These are phyloP conservation scores for Eucalyptus regnans DNA, from an alignment of 345 rosid species.

Conservation along the genomic window DNA sequence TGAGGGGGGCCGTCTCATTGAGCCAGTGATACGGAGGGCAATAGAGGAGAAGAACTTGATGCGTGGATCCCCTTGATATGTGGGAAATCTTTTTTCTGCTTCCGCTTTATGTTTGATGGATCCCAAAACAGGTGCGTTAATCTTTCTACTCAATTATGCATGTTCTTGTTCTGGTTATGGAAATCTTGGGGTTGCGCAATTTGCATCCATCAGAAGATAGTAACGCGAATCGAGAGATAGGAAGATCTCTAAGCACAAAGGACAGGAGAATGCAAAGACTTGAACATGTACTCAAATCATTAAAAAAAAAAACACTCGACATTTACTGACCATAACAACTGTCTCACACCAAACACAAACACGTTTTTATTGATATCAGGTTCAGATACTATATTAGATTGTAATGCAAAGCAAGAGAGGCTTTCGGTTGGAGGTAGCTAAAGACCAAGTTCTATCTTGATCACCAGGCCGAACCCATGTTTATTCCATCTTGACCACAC, in stretches of 20 bases:
- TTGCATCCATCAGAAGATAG: too few relatives aligned
- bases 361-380: accelerated
- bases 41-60: too few relatives aligned
- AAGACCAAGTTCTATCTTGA: background rate
- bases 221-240: too few relatives aligned
- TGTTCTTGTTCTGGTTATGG: too few relatives aligned
- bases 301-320: background rate
- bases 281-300: background rate
- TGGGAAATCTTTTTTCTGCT: too few relatives aligned
- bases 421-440: background rate
- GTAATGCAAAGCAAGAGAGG: background rate
- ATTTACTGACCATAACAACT: background rate
- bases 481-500: background rate
- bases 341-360: background rate
- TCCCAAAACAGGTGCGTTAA: too few relatives aligned
- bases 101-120: too few relatives aligned
- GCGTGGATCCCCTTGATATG: too few relatives aligned
- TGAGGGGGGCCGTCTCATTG: too few relatives aligned
- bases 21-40: too few relatives aligned
- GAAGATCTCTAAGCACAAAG: background rate
- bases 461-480: background rate
- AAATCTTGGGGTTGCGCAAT: too few relatives aligned
- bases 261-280: background rate
- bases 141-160: too few relatives aligned
- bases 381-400: accelerated